Evolutionary conservation across 306 rosid species (phyloP).

Genomic region (Luffa acutangula): DNA sequence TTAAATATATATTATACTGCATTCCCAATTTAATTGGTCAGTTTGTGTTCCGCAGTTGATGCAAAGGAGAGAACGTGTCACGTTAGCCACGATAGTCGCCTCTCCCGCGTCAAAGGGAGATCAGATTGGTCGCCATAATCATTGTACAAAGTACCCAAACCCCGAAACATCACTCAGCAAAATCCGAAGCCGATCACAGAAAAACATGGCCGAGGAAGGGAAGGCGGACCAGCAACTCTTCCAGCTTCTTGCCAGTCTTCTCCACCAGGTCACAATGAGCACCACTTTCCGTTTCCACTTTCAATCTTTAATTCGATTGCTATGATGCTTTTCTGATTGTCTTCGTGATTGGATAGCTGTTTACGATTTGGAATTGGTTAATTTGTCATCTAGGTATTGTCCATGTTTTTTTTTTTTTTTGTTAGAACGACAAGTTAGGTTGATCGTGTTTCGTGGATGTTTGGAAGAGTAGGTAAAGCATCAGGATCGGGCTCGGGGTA

Average conservation of each 20-base stretch:
- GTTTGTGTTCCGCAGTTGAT: not conserved
- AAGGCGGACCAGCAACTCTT: constrained; percentile 64
- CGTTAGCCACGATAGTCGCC: not conserved
- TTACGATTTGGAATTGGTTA: not conserved
- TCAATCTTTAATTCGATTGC: not conserved
- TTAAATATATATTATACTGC: too few species aligned
- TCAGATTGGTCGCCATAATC: not conserved
- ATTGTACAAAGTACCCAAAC: not conserved
- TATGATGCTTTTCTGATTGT: not conserved
- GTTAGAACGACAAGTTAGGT: not conserved
- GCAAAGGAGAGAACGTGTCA: not conserved
- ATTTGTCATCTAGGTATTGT: not conserved
- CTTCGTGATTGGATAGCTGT: not conserved
- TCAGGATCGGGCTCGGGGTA: not conserved
- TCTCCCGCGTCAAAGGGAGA: not conserved
- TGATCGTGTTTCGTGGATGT: not conserved
- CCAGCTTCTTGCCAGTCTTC: constrained; percentile 69
- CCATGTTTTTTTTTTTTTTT: not conserved
- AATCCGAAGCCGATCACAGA: not conserved
- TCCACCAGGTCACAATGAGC: constrained; percentile 42
- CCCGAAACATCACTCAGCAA: not conserved
- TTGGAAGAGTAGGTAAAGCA: not conserved
- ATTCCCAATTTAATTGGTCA: not conserved
- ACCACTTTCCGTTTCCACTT: not conserved
- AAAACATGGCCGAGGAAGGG: constrained; percentile 47